phyloP scores from a whole-genome alignment of 2,329 filamentous ascomycete species.

The Trichophaea hybrida region DNA sequence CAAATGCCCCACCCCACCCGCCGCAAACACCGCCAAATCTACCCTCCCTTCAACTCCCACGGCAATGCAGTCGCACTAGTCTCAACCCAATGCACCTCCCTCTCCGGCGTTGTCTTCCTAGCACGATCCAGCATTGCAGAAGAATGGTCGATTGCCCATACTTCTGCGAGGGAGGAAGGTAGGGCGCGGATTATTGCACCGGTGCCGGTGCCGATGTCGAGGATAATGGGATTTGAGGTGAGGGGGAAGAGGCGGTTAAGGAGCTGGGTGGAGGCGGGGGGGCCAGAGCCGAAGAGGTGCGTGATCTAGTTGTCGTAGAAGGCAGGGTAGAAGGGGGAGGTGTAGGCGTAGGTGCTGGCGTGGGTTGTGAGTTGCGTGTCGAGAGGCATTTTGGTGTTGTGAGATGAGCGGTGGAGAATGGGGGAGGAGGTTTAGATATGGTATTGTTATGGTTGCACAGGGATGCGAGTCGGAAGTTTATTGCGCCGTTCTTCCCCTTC shows the following conservation, averaged over 20 bases:
- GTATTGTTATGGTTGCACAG: not conserved
- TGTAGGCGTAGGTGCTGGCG: conserved; percentile 9
- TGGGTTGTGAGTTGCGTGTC: conserved; percentile 4
- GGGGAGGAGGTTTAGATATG: not conserved
- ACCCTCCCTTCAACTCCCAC: not conserved
- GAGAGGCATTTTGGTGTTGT: not conserved
- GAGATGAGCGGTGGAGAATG: not conserved
- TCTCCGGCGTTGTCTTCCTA: not conserved
- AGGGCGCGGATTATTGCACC: not conserved
- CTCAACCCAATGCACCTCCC: not conserved
- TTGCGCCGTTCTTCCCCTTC: too few species aligned
- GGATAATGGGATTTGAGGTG: not conserved
- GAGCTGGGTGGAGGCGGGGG: not conserved
- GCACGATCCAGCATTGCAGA: conserved; percentile 6
- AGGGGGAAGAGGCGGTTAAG: not conserved
- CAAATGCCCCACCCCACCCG: conserved; percentile 7
- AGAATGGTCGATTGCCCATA: conserved; percentile 10
- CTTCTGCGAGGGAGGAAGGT: not conserved
- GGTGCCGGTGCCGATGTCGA: not conserved
- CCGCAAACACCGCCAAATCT: conserved; percentile 4
- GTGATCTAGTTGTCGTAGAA: conserved; percentile 8
- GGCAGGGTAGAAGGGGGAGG: not conserved
- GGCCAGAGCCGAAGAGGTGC: conserved; percentile 1
- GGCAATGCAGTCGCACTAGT: conserved; percentile 4
- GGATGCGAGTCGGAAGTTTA: too few species aligned